Evolutionary conservation across 2,329 filamentous ascomycete species (phyloP).

Genomic region (Apiospora saccharicola): DNA sequence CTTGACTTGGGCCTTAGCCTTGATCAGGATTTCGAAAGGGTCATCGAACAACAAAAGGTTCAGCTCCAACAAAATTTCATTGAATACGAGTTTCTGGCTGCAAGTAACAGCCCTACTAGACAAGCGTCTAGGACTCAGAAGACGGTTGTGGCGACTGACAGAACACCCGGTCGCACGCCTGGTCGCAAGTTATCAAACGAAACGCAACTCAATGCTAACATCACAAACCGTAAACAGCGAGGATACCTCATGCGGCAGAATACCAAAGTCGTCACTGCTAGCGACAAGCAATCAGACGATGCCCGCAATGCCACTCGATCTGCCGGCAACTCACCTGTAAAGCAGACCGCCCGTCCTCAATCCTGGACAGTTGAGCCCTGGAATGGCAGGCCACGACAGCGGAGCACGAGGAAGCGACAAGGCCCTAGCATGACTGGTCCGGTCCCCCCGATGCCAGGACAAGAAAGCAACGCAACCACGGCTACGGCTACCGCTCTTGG

Average conservation of each 20-base stretch:
- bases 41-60: constrained; percentile 98
- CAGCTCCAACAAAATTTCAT: constrained; percentile 52
- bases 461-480: constrained; percentile 74
- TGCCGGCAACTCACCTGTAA: constrained; percentile 72
- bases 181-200: constrained; percentile 32
- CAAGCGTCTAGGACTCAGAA: constrained; percentile 52
- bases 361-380: constrained; percentile 98
- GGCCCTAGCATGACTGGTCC: constrained; percentile 60
- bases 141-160: constrained; percentile 28
- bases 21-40: constrained; percentile 90
- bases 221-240: constrained; percentile 75
- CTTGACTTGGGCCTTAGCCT: constrained; percentile 86
- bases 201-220: constrained; percentile 65
- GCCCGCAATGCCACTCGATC: constrained; percentile 61
- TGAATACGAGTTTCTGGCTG: constrained; percentile 33
- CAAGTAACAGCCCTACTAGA: constrained; percentile 46
- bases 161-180: constrained; percentile 36
- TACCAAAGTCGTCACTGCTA: constrained; percentile 96
- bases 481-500: constrained; percentile 57
- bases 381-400: constrained; percentile 80
- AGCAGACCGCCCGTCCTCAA: constrained; percentile 77
- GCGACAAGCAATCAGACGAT: constrained; percentile 72
- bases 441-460: constrained; percentile 85
- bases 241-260: constrained; percentile 99
- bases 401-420: constrained; percentile 67